Conservation (phyloP, 352 stramenopile species). For the Phytophthora colocasiae region DNA sequence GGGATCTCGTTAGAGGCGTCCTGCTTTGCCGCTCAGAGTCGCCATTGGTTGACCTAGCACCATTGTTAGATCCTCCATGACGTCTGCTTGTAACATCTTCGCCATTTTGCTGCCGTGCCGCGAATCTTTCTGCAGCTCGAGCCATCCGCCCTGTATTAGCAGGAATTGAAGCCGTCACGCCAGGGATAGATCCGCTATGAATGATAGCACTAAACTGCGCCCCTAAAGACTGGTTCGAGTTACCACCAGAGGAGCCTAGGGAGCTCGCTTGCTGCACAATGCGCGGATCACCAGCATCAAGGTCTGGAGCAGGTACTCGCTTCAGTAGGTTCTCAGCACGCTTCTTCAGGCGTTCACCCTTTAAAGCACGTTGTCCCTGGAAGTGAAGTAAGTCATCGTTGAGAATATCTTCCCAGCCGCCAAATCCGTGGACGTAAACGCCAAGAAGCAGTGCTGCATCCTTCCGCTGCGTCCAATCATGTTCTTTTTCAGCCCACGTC, state of each 20-base stretch:
- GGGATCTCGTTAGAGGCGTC: slow-evolving; percentile 31
- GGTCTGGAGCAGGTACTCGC: slow-evolving; percentile 67
- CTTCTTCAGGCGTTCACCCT: slow-evolving; percentile 87
- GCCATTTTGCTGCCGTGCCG: slow-evolving; percentile 51
- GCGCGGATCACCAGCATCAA: slow-evolving; percentile 56
- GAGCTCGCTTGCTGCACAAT: slow-evolving; percentile 67
- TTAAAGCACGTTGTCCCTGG: slow-evolving; percentile 81
- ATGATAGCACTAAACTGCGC: slow-evolving; percentile 84
- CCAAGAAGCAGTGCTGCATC: slow-evolving; percentile 82
- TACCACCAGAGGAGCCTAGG: slow-evolving; percentile 41
- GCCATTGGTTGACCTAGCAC: slow-evolving; percentile 25
- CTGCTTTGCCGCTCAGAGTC: slow-evolving; percentile 45
- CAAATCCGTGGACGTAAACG: slow-evolving; percentile 88
- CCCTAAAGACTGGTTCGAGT: slow-evolving; percentile 65
- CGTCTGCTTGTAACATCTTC: slow-evolving; percentile 26
- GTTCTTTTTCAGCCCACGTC: slow-evolving; percentile 83
- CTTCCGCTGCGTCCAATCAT: slow-evolving; percentile 82
- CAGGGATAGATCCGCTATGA: slow-evolving; percentile 51
- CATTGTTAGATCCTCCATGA: slow-evolving; percentile 23
- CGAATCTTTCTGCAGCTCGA: slow-evolving; percentile 68
- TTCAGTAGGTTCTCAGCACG: slow-evolving; percentile 86
- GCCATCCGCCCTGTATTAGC: slow-evolving; percentile 57
- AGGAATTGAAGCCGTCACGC: slow-evolving; percentile 36
- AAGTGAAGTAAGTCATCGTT: slow-evolving; percentile 84
- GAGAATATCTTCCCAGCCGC: slow-evolving; percentile 87